Base-by-base conservation (phyloP, 192 early-diverging fungal species). In the Obelidium mucronatum region DNA sequence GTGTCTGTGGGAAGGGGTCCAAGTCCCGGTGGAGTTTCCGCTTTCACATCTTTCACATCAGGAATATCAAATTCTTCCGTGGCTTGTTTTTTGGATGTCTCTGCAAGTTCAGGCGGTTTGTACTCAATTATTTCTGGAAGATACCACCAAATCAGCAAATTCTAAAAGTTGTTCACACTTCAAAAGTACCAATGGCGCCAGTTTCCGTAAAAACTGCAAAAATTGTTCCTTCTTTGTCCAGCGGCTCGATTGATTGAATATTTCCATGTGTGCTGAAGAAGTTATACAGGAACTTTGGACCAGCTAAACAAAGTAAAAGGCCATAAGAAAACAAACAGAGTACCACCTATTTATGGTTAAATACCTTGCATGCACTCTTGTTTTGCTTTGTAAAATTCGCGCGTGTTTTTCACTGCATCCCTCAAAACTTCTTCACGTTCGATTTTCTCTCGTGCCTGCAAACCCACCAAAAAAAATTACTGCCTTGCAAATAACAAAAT, bases 361-460 rank as follows among this genome's bases (percentile, higher is more conserved):
- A 58, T 72, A 58, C 69, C 69, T 11, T 40, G 53, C 52, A 58
- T 72, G 30, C 69, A 72, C 39, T 72, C 69, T 35, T 72, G 69
- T 31, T 72, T 72, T 55, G 30, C 56, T 33, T 58, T 55, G 36
- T 58, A 72, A 36, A 34, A 72, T 22, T 58, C 40, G 8, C 34
- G 51, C 1, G 69, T 72, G 37, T 58, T 54, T 39, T 30, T 34
- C 11, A 72, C 55, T 15, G 69, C 22, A 22, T 72, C 69, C 8
- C 22, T 30, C 19, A 72, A 51, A 22, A 39, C 15, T 6, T 34
- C 53, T 34, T 72, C 54, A 2, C 69, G 26, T 58, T 55, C 69
- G 24, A 30, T 30, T n/a, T 11, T 15, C 34, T 55, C 53, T 6
- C 24, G n/a, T 24, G 36, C n/a, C 69, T 72, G 31, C 8, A 37